phyloP scores from a whole-genome alignment of 2,329 filamentous ascomycete species.

The Moelleriella libera region DNA sequence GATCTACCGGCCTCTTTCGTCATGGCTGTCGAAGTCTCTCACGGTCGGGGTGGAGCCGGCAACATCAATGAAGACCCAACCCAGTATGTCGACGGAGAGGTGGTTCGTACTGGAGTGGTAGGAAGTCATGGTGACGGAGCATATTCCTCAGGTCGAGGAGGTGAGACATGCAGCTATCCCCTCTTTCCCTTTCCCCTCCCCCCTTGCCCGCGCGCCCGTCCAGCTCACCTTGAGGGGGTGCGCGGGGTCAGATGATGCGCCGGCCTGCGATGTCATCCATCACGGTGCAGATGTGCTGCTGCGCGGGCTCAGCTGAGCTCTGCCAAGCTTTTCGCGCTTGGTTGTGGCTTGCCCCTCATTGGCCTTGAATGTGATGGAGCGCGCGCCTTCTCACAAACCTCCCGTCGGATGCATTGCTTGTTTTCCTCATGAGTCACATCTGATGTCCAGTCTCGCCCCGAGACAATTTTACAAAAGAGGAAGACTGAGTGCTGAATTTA shows the following conservation, averaged over 20 bases:
- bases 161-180: conserved; percentile 19
- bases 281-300: too few relatives aligned
- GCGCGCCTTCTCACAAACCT: too few relatives aligned
- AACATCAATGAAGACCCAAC: conserved; percentile 46
- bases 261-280: too few relatives aligned
- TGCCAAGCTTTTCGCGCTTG: too few relatives aligned
- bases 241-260: too few relatives aligned
- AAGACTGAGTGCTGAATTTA: not conserved
- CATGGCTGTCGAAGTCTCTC: conserved; percentile 36
- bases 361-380: too few relatives aligned
- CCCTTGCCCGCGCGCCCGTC: too few relatives aligned
- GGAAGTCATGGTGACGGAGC: conserved; percentile 44
- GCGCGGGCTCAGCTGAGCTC: too few relatives aligned
- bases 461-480: not conserved
- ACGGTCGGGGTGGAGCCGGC: conserved; percentile 47
- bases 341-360: too few relatives aligned
- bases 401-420: too few relatives aligned
- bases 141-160: conserved; percentile 44
- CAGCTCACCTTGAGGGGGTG: too few relatives aligned
- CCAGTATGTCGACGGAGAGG: conserved; percentile 46
- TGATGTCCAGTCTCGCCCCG: not conserved
- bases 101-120: conserved; percentile 38
- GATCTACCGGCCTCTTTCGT: not conserved
- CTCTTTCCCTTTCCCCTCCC: not conserved
- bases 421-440: too few relatives aligned